Conservation (phyloP, 305 asterid genomes). For the Fraxinus velutina region DNA sequence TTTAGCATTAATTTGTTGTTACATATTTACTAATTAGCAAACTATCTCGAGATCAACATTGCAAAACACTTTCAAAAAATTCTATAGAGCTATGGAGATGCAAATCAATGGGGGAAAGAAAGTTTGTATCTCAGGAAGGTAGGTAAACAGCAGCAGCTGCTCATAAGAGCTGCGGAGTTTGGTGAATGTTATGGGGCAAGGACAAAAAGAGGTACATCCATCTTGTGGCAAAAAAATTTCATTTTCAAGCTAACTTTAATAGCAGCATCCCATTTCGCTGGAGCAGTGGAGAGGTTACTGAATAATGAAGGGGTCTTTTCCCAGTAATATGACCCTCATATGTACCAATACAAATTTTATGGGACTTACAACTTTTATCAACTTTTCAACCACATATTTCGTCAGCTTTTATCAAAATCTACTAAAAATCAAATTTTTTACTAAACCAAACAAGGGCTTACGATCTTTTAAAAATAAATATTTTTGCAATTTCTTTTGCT, state of each 20-base stretch:
- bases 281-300: neutral
- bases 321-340: neutral
- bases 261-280: neutral
- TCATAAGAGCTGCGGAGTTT: neutral
- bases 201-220: neutral
- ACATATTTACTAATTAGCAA: too few species aligned
- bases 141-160: too few species aligned
- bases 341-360: too few species aligned
- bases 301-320: neutral
- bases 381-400: neutral
- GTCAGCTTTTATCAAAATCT: too few species aligned
- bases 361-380: neutral
- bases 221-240: neutral
- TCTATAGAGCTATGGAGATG: too few species aligned
- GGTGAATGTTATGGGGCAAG: neutral
- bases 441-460: too few species aligned
- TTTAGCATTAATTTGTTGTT: too few species aligned
- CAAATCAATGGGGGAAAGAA: too few species aligned
- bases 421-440: too few species aligned
- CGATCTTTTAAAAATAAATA: neutral
- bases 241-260: neutral
- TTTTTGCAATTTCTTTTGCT: neutral
- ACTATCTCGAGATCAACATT: too few species aligned
- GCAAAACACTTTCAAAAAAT: too few species aligned
- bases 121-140: too few species aligned